Conservation (phyloP, 2,329 filamentous ascomycete genomes). For the Aspergillus sp. region DNA sequence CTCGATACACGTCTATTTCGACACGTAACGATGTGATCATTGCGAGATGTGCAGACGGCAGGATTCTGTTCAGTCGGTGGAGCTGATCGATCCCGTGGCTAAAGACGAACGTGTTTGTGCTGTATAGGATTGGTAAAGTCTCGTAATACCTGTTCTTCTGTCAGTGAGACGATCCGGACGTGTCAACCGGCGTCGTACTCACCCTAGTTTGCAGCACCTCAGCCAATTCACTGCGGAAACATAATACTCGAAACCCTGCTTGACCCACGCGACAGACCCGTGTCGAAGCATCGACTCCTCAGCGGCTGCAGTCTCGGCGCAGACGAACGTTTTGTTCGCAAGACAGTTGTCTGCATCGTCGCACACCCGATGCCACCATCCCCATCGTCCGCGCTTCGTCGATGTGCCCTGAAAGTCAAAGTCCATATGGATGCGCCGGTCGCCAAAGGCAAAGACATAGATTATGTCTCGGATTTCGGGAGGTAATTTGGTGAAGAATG, state of each 20-base stretch:
- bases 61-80: constrained; percentile 9
- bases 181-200: not conserved
- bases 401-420: constrained; percentile 5
- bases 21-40: constrained; percentile 8
- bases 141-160: constrained; percentile 4
- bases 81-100: constrained; percentile 20
- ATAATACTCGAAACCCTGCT: constrained; percentile 16
- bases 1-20: constrained; percentile 19
- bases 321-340: constrained; percentile 11
- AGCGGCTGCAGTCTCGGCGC: constrained; percentile 16
- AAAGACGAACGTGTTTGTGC: constrained; percentile 16
- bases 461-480: constrained; percentile 14
- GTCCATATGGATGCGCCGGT: constrained; percentile 16
- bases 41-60: constrained; percentile 9
- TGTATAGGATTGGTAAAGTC: constrained; percentile 1
- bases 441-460: constrained; percentile 10
- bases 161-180: not conserved
- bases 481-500: constrained; percentile 9
- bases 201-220: constrained; percentile 12
- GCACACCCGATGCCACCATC: constrained; percentile 19
- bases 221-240: constrained; percentile 15
- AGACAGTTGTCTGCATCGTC: constrained; percentile 15
- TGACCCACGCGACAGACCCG: constrained; percentile 12
- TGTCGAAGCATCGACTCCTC: constrained; percentile 16
- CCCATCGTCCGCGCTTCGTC: constrained; percentile 1